Evolutionary conservation across 1,284 basidiomycete genomes (phyloP).

Genomic region (Ceratobasidium sp.): DNA sequence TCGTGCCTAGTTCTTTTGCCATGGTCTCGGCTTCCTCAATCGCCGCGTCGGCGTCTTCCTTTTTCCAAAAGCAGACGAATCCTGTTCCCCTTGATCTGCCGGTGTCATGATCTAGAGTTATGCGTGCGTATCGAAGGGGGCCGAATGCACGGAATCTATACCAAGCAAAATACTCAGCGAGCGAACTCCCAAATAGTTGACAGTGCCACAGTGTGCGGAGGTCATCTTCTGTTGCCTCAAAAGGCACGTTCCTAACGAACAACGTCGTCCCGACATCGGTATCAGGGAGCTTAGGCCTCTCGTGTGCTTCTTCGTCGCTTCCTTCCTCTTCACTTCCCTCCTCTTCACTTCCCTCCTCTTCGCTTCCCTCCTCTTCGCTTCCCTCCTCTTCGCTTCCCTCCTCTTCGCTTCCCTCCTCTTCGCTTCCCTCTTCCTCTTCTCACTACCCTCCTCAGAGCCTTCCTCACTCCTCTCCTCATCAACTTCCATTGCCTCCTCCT

Average conservation of each 20-base stretch:
- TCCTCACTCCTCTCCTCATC: slow-evolving; percentile 52
- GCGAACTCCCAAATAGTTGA: slow-evolving; percentile 52
- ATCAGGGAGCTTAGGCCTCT: slow-evolving; percentile 75
- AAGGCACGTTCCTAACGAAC: slow-evolving; percentile 95
- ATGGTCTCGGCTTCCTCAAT: slow-evolving; percentile 82
- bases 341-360: slow-evolving; percentile 49
- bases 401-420: slow-evolving; percentile 47
- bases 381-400: slow-evolving; percentile 44
- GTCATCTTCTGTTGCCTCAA: slow-evolving; percentile 90
- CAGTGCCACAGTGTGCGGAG: slow-evolving; percentile 80
- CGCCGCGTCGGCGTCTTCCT: slow-evolving; percentile 85
- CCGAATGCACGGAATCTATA: slow-evolving; percentile 88
- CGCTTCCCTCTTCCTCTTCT: slow-evolving; percentile 42
- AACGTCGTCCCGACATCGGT: slow-evolving; percentile 89
- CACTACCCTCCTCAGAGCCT: slow-evolving; percentile 45
- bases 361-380: slow-evolving; percentile 45
- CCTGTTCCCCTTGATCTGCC: slow-evolving; percentile 92
- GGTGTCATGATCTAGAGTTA: slow-evolving; percentile 84
- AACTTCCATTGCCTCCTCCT: slow-evolving; percentile 50
- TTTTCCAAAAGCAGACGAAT: slow-evolving; percentile 98
- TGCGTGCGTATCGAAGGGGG: slow-evolving; percentile 89
- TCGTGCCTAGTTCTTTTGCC: slow-evolving; percentile 55
- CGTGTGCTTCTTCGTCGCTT: slow-evolving; percentile 60
- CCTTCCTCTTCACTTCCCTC: slow-evolving; percentile 54
- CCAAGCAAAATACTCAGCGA: slow-evolving; percentile 3